A percentile compares a stretch with the other conserved stretches of the same genome.
Conservation (phyloP, 768 basidiomycete genomes). For the Collybia nuda region DNA sequence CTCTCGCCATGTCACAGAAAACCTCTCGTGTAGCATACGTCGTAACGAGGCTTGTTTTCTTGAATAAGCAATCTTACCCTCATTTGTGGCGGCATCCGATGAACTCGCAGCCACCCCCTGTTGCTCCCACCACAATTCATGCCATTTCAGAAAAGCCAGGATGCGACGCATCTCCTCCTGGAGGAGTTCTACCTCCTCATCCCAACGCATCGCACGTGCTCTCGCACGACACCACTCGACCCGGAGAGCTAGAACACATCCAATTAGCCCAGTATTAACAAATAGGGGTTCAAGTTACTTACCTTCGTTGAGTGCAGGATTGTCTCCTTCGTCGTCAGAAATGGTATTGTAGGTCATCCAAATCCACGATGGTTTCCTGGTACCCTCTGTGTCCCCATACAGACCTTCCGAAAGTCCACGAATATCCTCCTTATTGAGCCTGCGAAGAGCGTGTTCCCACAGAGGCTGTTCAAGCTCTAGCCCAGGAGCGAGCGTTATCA, state of each 20-base stretch:
- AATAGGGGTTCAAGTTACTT: neutral
- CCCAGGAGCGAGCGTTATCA: neutral
- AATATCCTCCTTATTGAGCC: neutral
- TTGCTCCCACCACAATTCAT: neutral
- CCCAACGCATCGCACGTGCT: slow-evolving; percentile 7
- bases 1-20: neutral
- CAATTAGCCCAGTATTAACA: neutral
- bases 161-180: slow-evolving; percentile 10
- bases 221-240: slow-evolving; percentile 12
- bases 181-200: slow-evolving; percentile 9
- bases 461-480: neutral
- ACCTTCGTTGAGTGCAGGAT: slow-evolving; percentile 1
- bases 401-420: neutral
- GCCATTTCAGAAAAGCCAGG: slow-evolving; percentile 2
- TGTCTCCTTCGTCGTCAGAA: neutral
- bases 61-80: neutral
- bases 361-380: neutral
- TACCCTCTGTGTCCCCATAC: neutral
- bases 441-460: neutral
- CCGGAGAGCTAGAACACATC: slow-evolving; percentile 9
- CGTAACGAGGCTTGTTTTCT: neutral
- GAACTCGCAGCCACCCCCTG: neutral
- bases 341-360: neutral
- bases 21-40: neutral
- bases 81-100: neutral